phyloP scores from a whole-genome alignment of 306 rosid genomes.

The Vigna radiata region DNA sequence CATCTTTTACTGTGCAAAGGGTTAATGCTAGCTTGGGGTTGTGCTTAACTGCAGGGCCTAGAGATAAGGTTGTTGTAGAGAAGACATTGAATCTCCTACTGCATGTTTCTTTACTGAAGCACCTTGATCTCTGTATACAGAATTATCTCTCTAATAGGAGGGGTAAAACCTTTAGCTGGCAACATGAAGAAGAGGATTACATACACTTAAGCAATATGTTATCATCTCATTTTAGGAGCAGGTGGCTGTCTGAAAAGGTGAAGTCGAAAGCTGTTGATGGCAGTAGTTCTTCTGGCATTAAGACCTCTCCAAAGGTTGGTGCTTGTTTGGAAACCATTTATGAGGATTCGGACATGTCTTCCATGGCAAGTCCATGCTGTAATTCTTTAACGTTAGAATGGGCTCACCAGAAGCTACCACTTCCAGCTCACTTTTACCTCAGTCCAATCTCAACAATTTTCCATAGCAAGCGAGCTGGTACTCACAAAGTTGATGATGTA shows the following conservation, averaged over 20 bases:
- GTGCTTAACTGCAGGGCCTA: slow-evolving; percentile 83
- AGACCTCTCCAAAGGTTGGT: slow-evolving; percentile 52
- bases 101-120: slow-evolving; percentile 63
- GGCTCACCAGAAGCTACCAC: slow-evolving; percentile 91
- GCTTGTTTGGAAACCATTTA: slow-evolving; percentile 69
- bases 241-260: slow-evolving; percentile 82
- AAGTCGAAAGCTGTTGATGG: slow-evolving; percentile 52
- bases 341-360: slow-evolving; percentile 72
- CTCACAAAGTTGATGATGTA: slow-evolving; percentile 51
- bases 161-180: slow-evolving; percentile 62
- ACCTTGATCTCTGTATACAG: slow-evolving; percentile 63
- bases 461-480: slow-evolving; percentile 59
- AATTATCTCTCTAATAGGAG: slow-evolving; percentile 55
- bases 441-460: slow-evolving; percentile 84
- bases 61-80: slow-evolving; percentile 53
- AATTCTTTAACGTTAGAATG: slow-evolving; percentile 68
- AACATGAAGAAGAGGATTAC: slow-evolving; percentile 73
- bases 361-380: slow-evolving; percentile 41
- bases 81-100: slow-evolving; percentile 66
- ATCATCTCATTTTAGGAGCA: slow-evolving; percentile 76
- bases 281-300: slow-evolving; percentile 45
- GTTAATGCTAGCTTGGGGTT: slow-evolving; percentile 64
- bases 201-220: slow-evolving; percentile 62
- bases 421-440: slow-evolving; percentile 81
- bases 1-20: slow-evolving; percentile 50